Evolutionary conservation across 2,329 filamentous ascomycete species (phyloP).

Genomic region (Penicillium italicum): DNA sequence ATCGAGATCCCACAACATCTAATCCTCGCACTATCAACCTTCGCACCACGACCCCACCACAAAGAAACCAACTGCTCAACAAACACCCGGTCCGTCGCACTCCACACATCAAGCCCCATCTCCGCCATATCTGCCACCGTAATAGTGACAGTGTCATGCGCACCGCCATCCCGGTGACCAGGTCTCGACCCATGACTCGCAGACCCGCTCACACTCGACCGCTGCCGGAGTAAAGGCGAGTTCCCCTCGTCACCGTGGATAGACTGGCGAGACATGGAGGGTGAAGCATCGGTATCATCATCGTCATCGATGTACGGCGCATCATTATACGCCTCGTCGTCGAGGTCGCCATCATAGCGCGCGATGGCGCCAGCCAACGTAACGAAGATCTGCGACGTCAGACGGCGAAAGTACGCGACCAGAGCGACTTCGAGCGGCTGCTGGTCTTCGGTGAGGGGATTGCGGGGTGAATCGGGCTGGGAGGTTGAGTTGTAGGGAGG

Average conservation of each 20-base stretch:
- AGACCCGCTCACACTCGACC: constrained; percentile 9
- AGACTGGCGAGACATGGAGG: constrained; percentile 24
- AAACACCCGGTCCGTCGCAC: constrained; percentile 45
- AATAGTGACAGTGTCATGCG: constrained; percentile 35
- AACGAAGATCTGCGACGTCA: constrained; percentile 47
- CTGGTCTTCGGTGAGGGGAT: constrained; percentile 29
- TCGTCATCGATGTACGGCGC: constrained; percentile 24
- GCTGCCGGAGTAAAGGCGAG: constrained; percentile 25
- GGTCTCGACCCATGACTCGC: background rate
- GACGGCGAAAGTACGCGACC: constrained; percentile 50
- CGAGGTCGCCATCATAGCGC: constrained; percentile 34
- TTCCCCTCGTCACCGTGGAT: constrained; percentile 28
- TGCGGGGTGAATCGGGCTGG: constrained; percentile 18
- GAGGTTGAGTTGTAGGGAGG: constrained; percentile 4
- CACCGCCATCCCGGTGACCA: background rate
- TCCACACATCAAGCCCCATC: constrained; percentile 52
- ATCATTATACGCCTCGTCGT: constrained; percentile 14
- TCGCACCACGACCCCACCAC: constrained; percentile 46
- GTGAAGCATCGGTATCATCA: constrained; percentile 22
- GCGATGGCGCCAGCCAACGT: constrained; percentile 44
- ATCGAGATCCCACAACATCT: constrained; percentile 49
- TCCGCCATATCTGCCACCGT: constrained; percentile 45
- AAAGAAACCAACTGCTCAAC: constrained; percentile 44
- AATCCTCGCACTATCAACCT: constrained; percentile 43
- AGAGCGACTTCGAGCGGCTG: constrained; percentile 46